Evolutionary conservation across 202 grass and related monocot genomes (phyloP), one percentile per base, ranked within the genome.

Genomic region (Dendrocalamus latiflorus): DNA sequence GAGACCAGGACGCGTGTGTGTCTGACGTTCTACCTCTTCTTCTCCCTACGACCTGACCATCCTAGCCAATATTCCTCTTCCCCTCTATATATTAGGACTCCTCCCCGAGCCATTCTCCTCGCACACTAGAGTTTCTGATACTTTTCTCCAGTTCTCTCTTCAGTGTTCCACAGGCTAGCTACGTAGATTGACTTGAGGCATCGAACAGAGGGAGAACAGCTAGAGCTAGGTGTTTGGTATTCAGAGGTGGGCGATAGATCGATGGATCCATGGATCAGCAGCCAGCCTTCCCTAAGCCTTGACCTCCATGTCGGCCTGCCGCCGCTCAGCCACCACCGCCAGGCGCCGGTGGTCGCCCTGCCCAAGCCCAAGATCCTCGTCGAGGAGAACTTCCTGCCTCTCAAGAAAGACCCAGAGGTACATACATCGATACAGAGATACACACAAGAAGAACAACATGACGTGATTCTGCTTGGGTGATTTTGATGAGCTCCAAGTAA

Each of bases 341-440:
- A 75, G n/a, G 45, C 76, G 51, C 70, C 74, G 53, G n/a, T n/a
- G 59, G 9, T 30, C 60, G 69, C 69, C 24, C 9, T 91, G 37
- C 28, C 48, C 39, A 88, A 86, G 62, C 84, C 89, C 68, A 86
- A 89, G 81, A 5, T 83, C 17, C 81, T 85, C 55, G 81, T 88
- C 39, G 89, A 94, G 86, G 87, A 94, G 82, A 92, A 33, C 74
- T 90, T 94, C 85, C 28, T 94, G 42, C 76, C 74, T 3, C 81
- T 69, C 58, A 94, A 94, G 82, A 91, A 90, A 56, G 92, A 88
- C 79, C 89, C 87, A 38, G 92, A 90, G 92, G 92, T 94, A 81
- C 12, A 68, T 21, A 11, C 45, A 66, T 48, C 6, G 20, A 59
- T 17, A 51, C 70, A 33, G 25, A 10, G 24, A 15, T 33, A 33